phyloP scores from a whole-genome alignment of 2,329 filamentous ascomycete species.

The Verticillium zaregamsianum region DNA sequence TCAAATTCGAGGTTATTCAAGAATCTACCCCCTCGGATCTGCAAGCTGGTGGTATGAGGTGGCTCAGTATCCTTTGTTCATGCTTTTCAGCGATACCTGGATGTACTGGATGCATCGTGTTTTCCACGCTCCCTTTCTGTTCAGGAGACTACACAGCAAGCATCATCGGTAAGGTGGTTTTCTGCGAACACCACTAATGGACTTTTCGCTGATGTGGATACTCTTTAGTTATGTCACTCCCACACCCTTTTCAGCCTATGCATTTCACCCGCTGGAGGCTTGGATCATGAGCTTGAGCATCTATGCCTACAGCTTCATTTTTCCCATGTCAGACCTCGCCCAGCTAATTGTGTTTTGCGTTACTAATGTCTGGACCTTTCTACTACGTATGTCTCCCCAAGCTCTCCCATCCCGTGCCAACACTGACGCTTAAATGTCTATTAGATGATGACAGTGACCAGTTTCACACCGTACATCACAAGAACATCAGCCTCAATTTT shows the following conservation, averaged over 20 bases:
- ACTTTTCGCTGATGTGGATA: background rate
- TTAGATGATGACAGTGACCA: background rate
- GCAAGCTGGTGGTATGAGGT: background rate
- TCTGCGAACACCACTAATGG: background rate
- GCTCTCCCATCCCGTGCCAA: background rate
- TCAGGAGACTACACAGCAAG: background rate
- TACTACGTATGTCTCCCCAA: background rate
- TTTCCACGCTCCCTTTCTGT: background rate
- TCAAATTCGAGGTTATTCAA: background rate
- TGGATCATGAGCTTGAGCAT: background rate
- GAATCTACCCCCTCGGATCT: background rate
- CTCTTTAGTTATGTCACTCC: background rate
- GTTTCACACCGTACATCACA: background rate
- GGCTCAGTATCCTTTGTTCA: background rate
- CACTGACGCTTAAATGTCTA: background rate
- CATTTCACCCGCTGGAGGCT: background rate
- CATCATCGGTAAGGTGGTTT: background rate
- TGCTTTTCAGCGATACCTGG: background rate
- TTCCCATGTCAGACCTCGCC: background rate
- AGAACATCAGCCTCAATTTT: background rate
- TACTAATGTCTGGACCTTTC: background rate
- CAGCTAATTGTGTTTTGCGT: background rate
- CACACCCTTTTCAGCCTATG: background rate
- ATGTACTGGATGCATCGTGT: background rate
- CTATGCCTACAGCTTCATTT: background rate